A percentile compares a stretch with the other conserved stretches of the same genome.
Evolutionary conservation across 1,139 yeast species (phyloP).

Genomic region (Geotrichum citri-aurantii): DNA sequence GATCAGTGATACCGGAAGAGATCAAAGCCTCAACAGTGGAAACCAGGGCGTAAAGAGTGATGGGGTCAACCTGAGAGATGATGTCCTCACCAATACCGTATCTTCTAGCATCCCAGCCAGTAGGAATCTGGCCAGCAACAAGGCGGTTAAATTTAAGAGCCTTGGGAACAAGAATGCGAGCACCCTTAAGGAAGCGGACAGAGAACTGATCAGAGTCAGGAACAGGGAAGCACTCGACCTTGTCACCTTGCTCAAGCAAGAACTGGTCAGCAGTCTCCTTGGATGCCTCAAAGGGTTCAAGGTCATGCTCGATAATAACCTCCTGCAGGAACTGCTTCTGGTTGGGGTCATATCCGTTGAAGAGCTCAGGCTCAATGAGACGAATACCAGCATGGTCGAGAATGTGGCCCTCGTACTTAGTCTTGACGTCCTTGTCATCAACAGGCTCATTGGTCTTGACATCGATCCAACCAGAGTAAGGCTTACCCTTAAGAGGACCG

Average conservation of each 20-base stretch:
- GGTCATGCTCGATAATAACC: slow-evolving; percentile 90
- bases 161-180: slow-evolving; percentile 85
- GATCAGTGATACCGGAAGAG: slow-evolving; percentile 93
- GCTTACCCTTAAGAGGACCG: slow-evolving; percentile 83
- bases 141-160: slow-evolving; percentile 92
- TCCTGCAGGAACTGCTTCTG: slow-evolving; percentile 92
- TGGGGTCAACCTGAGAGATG: slow-evolving; percentile 90
- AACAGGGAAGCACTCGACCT: slow-evolving; percentile 86
- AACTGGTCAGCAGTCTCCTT: slow-evolving; percentile 94
- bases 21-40: slow-evolving; percentile 92
- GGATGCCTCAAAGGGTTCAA: slow-evolving; percentile 92
- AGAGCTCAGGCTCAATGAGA: slow-evolving; percentile 90
- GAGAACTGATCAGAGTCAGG: slow-evolving; percentile 89
- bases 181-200: slow-evolving; percentile 87
- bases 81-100: slow-evolving; percentile 95
- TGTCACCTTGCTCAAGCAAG: slow-evolving; percentile 88
- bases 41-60: slow-evolving; percentile 87
- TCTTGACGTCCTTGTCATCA: slow-evolving; percentile 88
- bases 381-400: slow-evolving; percentile 95
- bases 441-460: slow-evolving; percentile 89
- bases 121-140: slow-evolving; percentile 98
- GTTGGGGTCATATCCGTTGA: slow-evolving; percentile 89
- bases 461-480: slow-evolving; percentile 95
- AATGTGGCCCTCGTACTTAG: slow-evolving; percentile 82
- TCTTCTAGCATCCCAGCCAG: slow-evolving; percentile 94